A percentile compares a stretch with the other conserved stretches of the same genome.
phyloP scores from a whole-genome alignment of 176 grass and related monocot genomes.

The Oryza nivara region DNA sequence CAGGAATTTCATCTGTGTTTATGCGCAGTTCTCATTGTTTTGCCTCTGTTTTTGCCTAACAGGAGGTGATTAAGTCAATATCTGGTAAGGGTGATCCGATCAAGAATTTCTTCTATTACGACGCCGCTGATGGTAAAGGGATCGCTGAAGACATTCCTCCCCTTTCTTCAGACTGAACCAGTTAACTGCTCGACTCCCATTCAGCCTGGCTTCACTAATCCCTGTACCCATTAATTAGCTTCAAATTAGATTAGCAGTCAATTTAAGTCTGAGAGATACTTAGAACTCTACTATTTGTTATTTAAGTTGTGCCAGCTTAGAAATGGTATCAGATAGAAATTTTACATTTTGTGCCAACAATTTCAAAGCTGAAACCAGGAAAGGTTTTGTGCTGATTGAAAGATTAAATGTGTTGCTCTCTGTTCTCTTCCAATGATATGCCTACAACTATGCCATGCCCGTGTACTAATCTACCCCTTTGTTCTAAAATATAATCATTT shows the following conservation, averaged over 20 bases:
- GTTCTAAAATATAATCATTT: no score
- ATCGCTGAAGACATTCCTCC: slow-evolving; percentile 71
- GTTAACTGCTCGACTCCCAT: slow-evolving; percentile 2
- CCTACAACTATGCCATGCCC: not conserved
- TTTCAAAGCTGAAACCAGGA: slow-evolving; percentile 4
- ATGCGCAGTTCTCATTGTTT: slow-evolving; percentile 7
- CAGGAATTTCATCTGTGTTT: not conserved
- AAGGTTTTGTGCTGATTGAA: not conserved
- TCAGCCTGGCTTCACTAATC: slow-evolving; percentile 32
- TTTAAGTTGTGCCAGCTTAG: not conserved
- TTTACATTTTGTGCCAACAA: not conserved
- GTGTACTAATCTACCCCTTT: not conserved
- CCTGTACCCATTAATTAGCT: slow-evolving; percentile 22
- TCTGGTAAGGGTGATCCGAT: slow-evolving; percentile 86
- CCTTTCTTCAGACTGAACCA: slow-evolving; percentile 18
- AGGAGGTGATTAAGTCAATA: slow-evolving; percentile 96
- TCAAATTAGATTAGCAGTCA: slow-evolving; percentile 16
- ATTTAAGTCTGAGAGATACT: not conserved
- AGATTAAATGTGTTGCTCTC: not conserved
- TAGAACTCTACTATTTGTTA: not conserved
- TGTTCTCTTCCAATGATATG: not conserved
- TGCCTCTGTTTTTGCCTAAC: slow-evolving; percentile 14
- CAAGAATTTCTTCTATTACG: slow-evolving; percentile 95
- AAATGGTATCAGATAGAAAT: not conserved
- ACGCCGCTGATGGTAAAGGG: slow-evolving; percentile 77